Percentiles rank a stretch among this genome's conserved stretches.
phyloP scores from a whole-genome alignment of 176 grass and related monocot genomes.

The Guadua angustifolia region DNA sequence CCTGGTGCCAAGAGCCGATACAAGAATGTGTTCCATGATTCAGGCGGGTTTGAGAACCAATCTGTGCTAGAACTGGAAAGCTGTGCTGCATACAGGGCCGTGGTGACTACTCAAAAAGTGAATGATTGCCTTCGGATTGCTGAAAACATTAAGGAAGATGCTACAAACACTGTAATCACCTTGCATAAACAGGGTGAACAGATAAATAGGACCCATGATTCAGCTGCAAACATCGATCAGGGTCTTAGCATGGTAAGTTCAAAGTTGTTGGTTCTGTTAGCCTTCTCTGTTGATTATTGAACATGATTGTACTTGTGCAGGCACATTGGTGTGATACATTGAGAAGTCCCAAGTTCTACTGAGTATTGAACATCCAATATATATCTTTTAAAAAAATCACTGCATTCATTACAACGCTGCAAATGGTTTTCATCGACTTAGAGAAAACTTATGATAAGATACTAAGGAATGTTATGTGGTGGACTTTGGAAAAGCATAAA shows the following conservation, averaged over 20 bases:
- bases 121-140: conserved; percentile 44
- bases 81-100: conserved; percentile 42
- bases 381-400: neutral
- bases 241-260: conserved; percentile 48
- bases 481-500: no score
- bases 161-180: conserved; percentile 44
- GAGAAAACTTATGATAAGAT: no score
- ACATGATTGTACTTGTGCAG: neutral
- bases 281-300: neutral
- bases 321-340: neutral
- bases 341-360: neutral
- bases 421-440: no score
- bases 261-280: neutral
- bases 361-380: neutral
- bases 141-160: conserved; percentile 52
- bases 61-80: conserved; percentile 41
- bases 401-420: neutral
- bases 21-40: conserved; percentile 46
- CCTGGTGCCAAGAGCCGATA: conserved; percentile 12
- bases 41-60: conserved; percentile 35
- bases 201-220: conserved; percentile 43
- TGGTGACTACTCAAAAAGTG: conserved; percentile 44
- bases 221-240: conserved; percentile 43
- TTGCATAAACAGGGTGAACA: conserved; percentile 45
- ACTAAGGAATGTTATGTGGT: no score